A percentile compares a stretch with the other conserved stretches of the same genome.
Evolutionary conservation across 164 flowering plant species (phyloP).

Genomic region (Piper betle): DNA sequence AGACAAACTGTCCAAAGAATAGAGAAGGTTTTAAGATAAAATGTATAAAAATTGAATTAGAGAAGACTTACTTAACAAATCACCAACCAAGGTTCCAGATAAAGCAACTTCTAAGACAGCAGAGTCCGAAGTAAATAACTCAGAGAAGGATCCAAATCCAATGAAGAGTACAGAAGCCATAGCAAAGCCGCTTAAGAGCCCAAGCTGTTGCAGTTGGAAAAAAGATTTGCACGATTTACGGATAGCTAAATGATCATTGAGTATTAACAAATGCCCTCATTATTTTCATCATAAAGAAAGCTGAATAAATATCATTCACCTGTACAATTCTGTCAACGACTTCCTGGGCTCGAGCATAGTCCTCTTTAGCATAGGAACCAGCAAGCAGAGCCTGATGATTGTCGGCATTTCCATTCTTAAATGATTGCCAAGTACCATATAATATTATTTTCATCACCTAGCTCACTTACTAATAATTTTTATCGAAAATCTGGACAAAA

Average conservation of each 20-base stretch:
- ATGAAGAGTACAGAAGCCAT: constrained; percentile 51
- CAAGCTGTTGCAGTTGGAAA: constrained; percentile 40
- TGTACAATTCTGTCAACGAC: constrained; percentile 53
- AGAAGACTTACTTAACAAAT: not conserved
- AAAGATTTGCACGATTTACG: constrained; percentile 1
- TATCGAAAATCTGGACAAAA: no score
- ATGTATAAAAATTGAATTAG: not conserved
- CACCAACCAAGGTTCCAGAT: constrained; percentile 72
- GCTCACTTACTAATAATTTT: no score
- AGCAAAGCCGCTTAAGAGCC: constrained; percentile 43
- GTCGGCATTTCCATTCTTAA: no score
- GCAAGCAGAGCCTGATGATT: constrained; percentile 72
- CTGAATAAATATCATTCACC: constrained; percentile 23
- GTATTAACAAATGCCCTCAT: not conserved
- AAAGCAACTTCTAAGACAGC: constrained; percentile 58
- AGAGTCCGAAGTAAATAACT: constrained; percentile 57
- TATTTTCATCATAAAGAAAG: not conserved
- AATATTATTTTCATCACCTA: no score
- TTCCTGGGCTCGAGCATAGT: constrained; percentile 52
- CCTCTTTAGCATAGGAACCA: constrained; percentile 42
- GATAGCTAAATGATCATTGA: not conserved
- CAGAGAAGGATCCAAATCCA: constrained; percentile 56
- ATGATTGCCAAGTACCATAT: no score
- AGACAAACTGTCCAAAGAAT: constrained; percentile 63
- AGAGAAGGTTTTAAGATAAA: not conserved